Percentiles rank a stretch among this genome's conserved stretches.
Conservation (phyloP, 2,329 filamentous ascomycete genomes). For the Zymoseptoria pseudotritici region DNA sequence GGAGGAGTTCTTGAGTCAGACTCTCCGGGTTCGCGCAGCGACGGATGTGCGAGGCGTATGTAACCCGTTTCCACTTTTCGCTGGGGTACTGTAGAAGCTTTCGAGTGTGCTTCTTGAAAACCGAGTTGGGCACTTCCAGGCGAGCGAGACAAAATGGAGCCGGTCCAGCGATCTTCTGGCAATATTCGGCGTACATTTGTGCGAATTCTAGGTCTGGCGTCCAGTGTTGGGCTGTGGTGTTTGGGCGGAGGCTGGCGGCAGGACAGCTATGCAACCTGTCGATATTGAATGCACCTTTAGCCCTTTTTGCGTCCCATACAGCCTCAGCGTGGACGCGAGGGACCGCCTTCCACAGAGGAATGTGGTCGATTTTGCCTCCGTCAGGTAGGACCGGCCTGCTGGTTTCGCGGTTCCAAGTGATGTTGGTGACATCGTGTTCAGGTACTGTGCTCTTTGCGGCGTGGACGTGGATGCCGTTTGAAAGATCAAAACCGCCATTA, state of each 20-base stretch:
- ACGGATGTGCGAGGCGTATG: background rate
- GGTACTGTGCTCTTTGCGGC: background rate
- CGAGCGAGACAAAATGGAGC: too few relatives aligned
- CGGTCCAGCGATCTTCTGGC: too few relatives aligned
- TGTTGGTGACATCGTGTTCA: background rate
- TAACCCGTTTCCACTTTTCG: background rate
- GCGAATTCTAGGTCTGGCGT: too few relatives aligned
- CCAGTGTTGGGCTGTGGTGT: too few relatives aligned
- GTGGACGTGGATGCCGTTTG: background rate
- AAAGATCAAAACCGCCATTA: background rate
- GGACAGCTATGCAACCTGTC: background rate
- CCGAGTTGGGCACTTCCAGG: too few relatives aligned
- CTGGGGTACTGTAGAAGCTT: too few relatives aligned
- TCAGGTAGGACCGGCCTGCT: background rate
- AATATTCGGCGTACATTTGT: too few relatives aligned
- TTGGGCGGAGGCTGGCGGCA: too few relatives aligned
- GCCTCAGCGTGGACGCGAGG: constrained; percentile 18
- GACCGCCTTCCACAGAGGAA: too few relatives aligned
- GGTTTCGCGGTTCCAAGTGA: background rate
- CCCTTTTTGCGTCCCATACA: background rate
- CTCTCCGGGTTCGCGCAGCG: background rate
- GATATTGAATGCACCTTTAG: background rate
- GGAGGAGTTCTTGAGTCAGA: background rate
- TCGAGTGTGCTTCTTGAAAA: too few relatives aligned
- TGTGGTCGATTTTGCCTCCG: too few relatives aligned